Evolutionary conservation across 768 basidiomycete genomes (phyloP).

Genomic region (Mycena galericulata): DNA sequence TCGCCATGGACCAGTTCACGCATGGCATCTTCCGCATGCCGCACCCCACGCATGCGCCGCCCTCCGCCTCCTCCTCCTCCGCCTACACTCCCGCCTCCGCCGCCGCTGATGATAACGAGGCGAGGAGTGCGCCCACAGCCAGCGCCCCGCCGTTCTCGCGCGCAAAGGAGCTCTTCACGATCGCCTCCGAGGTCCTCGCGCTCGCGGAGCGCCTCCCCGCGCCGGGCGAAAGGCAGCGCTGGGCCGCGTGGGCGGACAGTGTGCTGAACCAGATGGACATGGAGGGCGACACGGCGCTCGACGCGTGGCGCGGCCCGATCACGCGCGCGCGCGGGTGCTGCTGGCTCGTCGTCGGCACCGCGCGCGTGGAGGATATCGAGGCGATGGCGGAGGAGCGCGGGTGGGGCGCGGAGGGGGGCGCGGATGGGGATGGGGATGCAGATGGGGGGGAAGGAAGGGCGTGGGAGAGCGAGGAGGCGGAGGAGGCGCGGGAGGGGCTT

Average conservation of each 20-base stretch:
- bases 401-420: constrained; percentile 47
- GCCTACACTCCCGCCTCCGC: constrained; percentile 21
- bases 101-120: neutral
- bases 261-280: constrained; percentile 74
- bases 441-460: no score
- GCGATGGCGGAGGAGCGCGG: constrained; percentile 58
- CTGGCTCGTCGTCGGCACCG: constrained; percentile 68
- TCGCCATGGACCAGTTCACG: constrained; percentile 78
- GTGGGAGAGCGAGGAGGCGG: constrained; percentile 62
- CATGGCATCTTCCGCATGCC: constrained; percentile 82
- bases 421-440: no score
- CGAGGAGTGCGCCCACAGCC: no score
- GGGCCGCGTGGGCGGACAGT: constrained; percentile 72
- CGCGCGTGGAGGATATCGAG: constrained; percentile 67
- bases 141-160: constrained; percentile 60
- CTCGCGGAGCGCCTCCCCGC: constrained; percentile 67
- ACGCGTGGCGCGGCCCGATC: constrained; percentile 60
- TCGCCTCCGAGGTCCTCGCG: constrained; percentile 71
- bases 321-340: constrained; percentile 63
- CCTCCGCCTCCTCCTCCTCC: no score
- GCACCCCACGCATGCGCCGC: constrained; percentile 52
- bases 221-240: constrained; percentile 60
- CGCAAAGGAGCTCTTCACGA: constrained; percentile 69
- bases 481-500: constrained; percentile 66
- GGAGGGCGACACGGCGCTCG: constrained; percentile 60